A percentile compares a stretch with the other conserved stretches of the same genome.
Conservation (phyloP, 768 basidiomycete genomes). For the Rossbeevera mucosa region DNA sequence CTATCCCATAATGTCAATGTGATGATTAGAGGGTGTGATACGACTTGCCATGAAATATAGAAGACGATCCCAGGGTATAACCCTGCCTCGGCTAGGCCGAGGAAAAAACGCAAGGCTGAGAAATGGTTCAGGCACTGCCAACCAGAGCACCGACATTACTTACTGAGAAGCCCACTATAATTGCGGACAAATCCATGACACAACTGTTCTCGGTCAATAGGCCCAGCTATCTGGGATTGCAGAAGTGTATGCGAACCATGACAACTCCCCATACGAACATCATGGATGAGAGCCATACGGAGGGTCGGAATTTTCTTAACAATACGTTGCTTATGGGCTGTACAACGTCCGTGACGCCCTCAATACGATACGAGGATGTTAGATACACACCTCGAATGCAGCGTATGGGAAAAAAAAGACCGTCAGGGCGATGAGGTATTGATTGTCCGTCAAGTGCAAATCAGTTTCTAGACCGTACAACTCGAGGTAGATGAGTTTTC, state of each 20-base stretch:
- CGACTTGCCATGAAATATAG: constrained; percentile 52
- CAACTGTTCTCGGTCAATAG: constrained; percentile 35
- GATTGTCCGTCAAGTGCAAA: constrained; percentile 55
- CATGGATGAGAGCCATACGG: constrained; percentile 54
- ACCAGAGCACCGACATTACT: constrained; percentile 12
- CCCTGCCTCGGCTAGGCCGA: constrained; percentile 53
- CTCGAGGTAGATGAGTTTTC: constrained; percentile 30
- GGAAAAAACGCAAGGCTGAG: constrained; percentile 54
- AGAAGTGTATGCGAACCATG: constrained; percentile 32
- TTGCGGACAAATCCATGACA: constrained; percentile 59
- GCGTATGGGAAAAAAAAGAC: constrained; percentile 77
- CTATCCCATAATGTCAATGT: constrained; percentile 28
- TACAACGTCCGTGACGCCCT: neutral
- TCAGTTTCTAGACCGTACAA: constrained; percentile 56
- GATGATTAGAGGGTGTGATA: neutral
- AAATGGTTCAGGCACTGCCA: neutral
- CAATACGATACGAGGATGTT: neutral
- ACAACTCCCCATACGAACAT: constrained; percentile 39
- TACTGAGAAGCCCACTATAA: constrained; percentile 60
- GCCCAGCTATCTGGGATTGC: neutral
- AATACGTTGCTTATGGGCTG: constrained; percentile 63
- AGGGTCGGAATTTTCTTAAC: constrained; percentile 56
- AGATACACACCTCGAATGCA: constrained; percentile 53
- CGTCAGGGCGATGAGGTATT: constrained; percentile 64
- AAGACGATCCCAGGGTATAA: constrained; percentile 53